phyloP scores from a whole-genome alignment of 345 rosid genomes.

The Stellera chamaejasme region DNA sequence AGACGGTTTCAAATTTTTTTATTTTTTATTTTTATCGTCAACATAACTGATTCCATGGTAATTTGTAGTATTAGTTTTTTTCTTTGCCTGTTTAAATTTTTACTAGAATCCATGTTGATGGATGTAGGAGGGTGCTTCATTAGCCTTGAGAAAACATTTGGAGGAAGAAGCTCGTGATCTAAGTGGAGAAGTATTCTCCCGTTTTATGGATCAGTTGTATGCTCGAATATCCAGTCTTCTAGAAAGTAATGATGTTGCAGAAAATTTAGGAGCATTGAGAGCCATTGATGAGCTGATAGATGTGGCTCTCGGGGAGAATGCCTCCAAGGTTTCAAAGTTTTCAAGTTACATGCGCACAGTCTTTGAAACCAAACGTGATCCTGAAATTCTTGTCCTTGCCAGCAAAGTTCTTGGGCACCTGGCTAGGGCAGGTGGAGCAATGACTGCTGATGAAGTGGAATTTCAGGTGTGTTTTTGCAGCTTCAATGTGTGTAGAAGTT shows the following conservation, averaged over 20 bases:
- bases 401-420: constrained; percentile 96
- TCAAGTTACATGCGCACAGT: constrained; percentile 64
- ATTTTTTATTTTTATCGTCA: background rate
- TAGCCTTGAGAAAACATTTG: constrained; percentile 75
- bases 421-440: constrained; percentile 97
- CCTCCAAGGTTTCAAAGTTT: constrained; percentile 88
- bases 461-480: constrained; percentile 51
- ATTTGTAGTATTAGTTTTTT: background rate
- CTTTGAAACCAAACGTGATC: constrained; percentile 82
- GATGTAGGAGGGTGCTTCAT: constrained; percentile 67
- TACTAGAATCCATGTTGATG: too few species aligned
- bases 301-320: constrained; percentile 89
- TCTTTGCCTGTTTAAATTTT: too few species aligned
- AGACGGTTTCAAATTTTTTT: too few species aligned
- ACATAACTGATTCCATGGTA: constrained; percentile 4
- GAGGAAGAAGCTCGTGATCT: constrained; percentile 91
- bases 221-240: constrained; percentile 61
- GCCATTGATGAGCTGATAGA: constrained; percentile 92
- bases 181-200: constrained; percentile 76
- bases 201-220: constrained; percentile 83
- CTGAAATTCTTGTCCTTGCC: constrained; percentile 76
- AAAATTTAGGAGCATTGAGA: constrained; percentile 88
- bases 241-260: constrained; percentile 70
- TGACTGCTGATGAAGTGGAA: constrained; percentile 98
- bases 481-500: background rate